phyloP scores from a whole-genome alignment of 495 filamentous ascomycete genomes.

The Lophiotrema nucula region DNA sequence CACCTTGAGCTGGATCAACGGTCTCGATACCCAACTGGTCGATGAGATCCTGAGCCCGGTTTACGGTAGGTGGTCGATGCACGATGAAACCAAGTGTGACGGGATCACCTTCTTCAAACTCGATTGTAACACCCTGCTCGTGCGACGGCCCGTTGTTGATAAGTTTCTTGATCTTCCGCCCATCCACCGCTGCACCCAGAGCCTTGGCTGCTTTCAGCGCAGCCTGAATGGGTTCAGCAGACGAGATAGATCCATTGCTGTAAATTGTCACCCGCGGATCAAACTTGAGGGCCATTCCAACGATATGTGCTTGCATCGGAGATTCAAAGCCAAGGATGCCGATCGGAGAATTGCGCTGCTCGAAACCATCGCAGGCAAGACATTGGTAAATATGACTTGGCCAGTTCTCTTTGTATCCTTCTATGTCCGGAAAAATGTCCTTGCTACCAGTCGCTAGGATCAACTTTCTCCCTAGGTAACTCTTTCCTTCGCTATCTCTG shows the following conservation, averaged over 20 bases:
- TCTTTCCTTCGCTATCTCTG: slow-evolving; percentile 16
- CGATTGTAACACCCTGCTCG: slow-evolving; percentile 16
- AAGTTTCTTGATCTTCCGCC: slow-evolving; percentile 18
- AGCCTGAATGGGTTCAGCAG: slow-evolving; percentile 1
- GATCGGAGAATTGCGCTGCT: slow-evolving; percentile 21
- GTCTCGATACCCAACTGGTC: slow-evolving; percentile 25
- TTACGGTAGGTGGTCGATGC: slow-evolving; percentile 16
- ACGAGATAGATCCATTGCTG: slow-evolving; percentile 20
- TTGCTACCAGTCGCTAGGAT: slow-evolving; percentile 23
- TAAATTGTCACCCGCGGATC: slow-evolving; percentile 19
- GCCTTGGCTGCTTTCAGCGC: slow-evolving; percentile 7
- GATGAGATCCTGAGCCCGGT: slow-evolving; percentile 23
- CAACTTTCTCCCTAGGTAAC: slow-evolving; percentile 20
- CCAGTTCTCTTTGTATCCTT: slow-evolving; percentile 27
- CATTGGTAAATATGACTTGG: slow-evolving; percentile 25
- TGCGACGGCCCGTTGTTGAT: slow-evolving; percentile 21
- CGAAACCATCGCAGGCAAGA: slow-evolving; percentile 25
- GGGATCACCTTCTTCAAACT: slow-evolving; percentile 19
- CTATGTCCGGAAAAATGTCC: slow-evolving; percentile 27
- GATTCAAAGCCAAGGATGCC: slow-evolving; percentile 16
- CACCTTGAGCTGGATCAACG: slow-evolving; percentile 13
- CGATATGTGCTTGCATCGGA: slow-evolving; percentile 12
- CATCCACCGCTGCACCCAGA: slow-evolving; percentile 19
- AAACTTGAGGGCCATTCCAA: slow-evolving; percentile 15
- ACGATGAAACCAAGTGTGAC: slow-evolving; percentile 28